Percentiles rank a stretch among this genome's conserved stretches.
These are phyloP conservation scores for Aspergillus ellipticus DNA, from an alignment of 495 filamentous ascomycete genomes.

Conservation along the genomic window DNA sequence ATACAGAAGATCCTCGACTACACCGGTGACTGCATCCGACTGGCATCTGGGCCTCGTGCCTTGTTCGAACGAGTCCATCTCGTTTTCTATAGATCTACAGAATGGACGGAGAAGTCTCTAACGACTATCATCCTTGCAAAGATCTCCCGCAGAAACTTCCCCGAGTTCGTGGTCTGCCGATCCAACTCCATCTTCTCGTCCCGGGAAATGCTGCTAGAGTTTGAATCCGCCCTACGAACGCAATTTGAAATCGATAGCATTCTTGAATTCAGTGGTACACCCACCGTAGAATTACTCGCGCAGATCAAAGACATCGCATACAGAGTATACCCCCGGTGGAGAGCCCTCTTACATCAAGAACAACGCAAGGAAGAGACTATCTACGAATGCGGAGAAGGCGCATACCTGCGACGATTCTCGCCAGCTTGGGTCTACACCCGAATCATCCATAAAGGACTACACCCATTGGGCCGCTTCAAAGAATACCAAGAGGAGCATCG, in stretches of 20 bases:
- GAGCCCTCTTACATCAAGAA: constrained; percentile 67
- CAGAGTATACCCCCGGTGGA: constrained; percentile 77
- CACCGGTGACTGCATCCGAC: constrained; percentile 79
- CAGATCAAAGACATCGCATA: constrained; percentile 71
- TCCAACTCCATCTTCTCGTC: constrained; percentile 85
- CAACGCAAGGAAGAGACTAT: constrained; percentile 73
- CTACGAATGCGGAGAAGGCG: constrained; percentile 82
- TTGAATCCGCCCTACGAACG: constrained; percentile 78
- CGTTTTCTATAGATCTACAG: constrained; percentile 92
- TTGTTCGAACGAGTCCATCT: constrained; percentile 93
- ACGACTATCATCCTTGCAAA: constrained; percentile 93
- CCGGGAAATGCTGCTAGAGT: constrained; percentile 72
- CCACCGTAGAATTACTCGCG: constrained; percentile 58
- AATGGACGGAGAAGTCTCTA: constrained; percentile 96
- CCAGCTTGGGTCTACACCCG: constrained; percentile 93
- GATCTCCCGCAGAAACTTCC: constrained; percentile 82
- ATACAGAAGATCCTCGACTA: constrained; percentile 72
- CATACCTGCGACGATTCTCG: constrained; percentile 86
- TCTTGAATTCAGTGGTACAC: constrained; percentile 79
- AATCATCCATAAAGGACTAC: constrained; percentile 82
- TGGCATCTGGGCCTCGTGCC: constrained; percentile 67
- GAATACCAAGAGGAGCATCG: constrained; percentile 73
- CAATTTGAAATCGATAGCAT: constrained; percentile 81
- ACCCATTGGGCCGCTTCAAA: constrained; percentile 81
- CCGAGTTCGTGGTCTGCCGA: constrained; percentile 83